These are phyloP conservation scores for Populus hybrid DNA, from an alignment of 441 rosid species.

Conservation along the genomic window DNA sequence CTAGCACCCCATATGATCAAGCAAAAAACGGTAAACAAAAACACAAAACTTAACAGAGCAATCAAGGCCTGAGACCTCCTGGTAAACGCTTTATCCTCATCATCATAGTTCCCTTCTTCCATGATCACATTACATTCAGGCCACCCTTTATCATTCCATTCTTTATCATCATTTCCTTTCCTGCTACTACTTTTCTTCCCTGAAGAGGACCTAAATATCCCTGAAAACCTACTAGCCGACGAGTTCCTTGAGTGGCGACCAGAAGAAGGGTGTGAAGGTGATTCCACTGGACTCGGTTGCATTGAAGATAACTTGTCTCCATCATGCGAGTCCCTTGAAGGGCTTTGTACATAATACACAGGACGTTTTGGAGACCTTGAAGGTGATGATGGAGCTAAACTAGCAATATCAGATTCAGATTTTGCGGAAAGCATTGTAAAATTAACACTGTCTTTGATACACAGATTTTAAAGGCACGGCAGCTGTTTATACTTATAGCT, in stretches of 20 bases:
- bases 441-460: not conserved
- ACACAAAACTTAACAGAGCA: conserved; percentile 46
- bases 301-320: conserved; percentile 70
- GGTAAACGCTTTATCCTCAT: conserved; percentile 50
- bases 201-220: conserved; percentile 69
- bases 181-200: conserved; percentile 56
- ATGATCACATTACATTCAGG: conserved; percentile 74
- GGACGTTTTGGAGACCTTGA: conserved; percentile 62
- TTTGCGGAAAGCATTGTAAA: conserved; percentile 33
- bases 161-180: conserved; percentile 48
- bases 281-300: conserved; percentile 78
- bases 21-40: conserved; percentile 75
- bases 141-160: conserved; percentile 83
- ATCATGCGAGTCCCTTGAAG: conserved; percentile 76
- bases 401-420: conserved; percentile 72
- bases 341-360: conserved; percentile 72
- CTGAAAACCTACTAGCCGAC: conserved; percentile 76
- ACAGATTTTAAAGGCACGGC: not conserved
- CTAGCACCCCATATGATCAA: conserved; percentile 92
- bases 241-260: conserved; percentile 85
- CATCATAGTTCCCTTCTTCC: conserved; percentile 78
- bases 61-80: conserved; percentile 62
- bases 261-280: conserved; percentile 74
- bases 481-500: not conserved
- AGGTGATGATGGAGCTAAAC: conserved; percentile 67